Conservation (phyloP, 805 yeast species). For the Pichia eremophila region DNA sequence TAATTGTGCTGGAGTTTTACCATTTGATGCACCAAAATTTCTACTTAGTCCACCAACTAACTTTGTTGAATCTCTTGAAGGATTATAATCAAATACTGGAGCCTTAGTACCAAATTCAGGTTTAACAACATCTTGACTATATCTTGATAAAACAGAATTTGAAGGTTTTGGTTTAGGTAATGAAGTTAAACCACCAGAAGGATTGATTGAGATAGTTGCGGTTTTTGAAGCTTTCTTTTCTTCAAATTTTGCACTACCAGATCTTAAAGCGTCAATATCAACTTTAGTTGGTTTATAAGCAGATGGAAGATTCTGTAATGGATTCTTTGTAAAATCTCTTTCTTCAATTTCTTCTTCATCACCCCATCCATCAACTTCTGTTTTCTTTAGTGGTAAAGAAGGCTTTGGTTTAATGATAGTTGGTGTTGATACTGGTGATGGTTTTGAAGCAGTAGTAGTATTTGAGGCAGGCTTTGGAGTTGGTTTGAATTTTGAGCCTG, state of each 20-base stretch:
- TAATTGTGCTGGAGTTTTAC: slow-evolving; percentile 88
- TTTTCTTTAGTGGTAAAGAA: slow-evolving; percentile 11
- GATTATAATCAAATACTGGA: slow-evolving; percentile 22
- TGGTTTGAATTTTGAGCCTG: slow-evolving; percentile 24
- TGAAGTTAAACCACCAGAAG: slow-evolving; percentile 38
- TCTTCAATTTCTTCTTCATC: slow-evolving; percentile 51
- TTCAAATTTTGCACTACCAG: slow-evolving; percentile 12
- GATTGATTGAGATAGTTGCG: slow-evolving; percentile 38
- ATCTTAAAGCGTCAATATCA: slow-evolving; percentile 44
- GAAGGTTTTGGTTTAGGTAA: slow-evolving; percentile 55
- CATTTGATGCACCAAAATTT: slow-evolving; percentile 57
- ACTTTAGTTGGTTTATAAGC: slow-evolving; percentile 63
- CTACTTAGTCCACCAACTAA: slow-evolving; percentile 50
- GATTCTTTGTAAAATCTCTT: slow-evolving; percentile 41
- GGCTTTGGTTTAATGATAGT: slow-evolving; percentile 6
- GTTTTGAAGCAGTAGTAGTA: slow-evolving; percentile 8
- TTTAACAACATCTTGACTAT: slow-evolving; percentile 28
- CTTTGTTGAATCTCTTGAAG: slow-evolving; percentile 32
- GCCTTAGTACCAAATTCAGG: slow-evolving; percentile 28
- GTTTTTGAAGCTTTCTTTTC: slow-evolving; percentile 24
- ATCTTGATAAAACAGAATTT: slow-evolving; percentile 42
- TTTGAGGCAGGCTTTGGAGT: slow-evolving; percentile 24
- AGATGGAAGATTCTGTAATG: slow-evolving; percentile 45
- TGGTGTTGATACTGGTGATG: slow-evolving; percentile 16
- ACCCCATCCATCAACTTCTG: slow-evolving; percentile 55